Conservation (phyloP, 108 stramenopile genomes). For the Cylindrotheca fusiformis region DNA sequence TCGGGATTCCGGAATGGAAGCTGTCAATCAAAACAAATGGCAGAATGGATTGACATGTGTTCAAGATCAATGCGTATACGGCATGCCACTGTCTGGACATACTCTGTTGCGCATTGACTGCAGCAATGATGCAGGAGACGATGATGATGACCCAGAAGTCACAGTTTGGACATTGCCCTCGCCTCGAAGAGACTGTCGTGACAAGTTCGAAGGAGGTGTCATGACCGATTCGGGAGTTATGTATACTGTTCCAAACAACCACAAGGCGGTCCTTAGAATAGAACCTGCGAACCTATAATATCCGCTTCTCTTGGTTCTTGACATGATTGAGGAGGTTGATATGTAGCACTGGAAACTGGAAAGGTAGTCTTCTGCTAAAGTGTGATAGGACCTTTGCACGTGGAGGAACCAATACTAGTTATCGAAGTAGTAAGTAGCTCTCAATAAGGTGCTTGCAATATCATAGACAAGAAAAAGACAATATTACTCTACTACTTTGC, state of each 20-base stretch:
- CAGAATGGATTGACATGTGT: constrained; percentile 74
- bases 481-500: too few relatives aligned
- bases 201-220: constrained; percentile 85
- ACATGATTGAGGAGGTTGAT: too few relatives aligned
- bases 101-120: constrained; percentile 60
- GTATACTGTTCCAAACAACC: constrained; percentile 64
- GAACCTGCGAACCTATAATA: constrained; percentile 38
- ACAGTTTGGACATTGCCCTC: constrained; percentile 64
- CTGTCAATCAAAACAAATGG: constrained; percentile 84
- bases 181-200: constrained; percentile 45
- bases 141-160: constrained; percentile 36
- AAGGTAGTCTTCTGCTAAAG: too few relatives aligned
- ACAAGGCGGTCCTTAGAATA: constrained; percentile 77
- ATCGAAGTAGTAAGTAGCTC: too few relatives aligned
- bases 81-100: constrained; percentile 71
- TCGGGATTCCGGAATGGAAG: constrained; percentile 54
- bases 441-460: too few relatives aligned
- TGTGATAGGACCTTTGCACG: too few relatives aligned
- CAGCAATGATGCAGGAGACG: constrained; percentile 10
- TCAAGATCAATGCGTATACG: constrained; percentile 82
- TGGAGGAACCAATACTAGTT: too few relatives aligned
- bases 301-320: too few relatives aligned
- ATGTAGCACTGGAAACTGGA: too few relatives aligned
- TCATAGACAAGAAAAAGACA: too few relatives aligned
- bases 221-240: constrained; percentile 64